phyloP scores from a whole-genome alignment of 1,139 yeast species.

The Geotrichum reessii region DNA sequence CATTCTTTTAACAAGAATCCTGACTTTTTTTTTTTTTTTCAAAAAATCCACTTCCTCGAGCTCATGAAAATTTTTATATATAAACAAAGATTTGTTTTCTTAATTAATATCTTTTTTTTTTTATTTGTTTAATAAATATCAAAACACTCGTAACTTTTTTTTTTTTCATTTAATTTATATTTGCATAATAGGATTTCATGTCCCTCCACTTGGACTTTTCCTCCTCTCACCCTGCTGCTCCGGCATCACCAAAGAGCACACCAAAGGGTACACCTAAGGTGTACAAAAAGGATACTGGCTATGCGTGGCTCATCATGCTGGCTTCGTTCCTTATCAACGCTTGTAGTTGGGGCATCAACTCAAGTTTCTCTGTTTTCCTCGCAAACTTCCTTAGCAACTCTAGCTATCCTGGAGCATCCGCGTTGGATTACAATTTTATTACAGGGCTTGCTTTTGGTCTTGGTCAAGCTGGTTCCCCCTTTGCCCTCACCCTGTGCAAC shows the following conservation, averaged over 20 bases:
- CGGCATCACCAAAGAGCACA: no score
- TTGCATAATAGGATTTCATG: background rate
- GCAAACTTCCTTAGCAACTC: conserved; percentile 47
- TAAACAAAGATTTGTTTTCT: background rate
- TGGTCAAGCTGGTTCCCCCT: conserved; percentile 56
- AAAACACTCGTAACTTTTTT: background rate
- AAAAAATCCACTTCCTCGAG: background rate
- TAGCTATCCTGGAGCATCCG: conserved; percentile 50
- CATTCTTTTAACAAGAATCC: no score
- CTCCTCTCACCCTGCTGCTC: background rate
- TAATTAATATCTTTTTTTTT: background rate
- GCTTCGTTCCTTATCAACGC: conserved; percentile 51
- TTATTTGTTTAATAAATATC: background rate
- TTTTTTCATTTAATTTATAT: background rate
- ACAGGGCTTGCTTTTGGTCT: conserved; percentile 59
- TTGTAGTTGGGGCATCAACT: conserved; percentile 71
- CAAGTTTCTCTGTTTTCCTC: conserved; percentile 64
- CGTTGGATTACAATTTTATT: conserved; percentile 58
- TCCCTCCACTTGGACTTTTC: background rate
- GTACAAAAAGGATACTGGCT: conserved; percentile 48
- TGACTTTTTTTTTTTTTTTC: no score
- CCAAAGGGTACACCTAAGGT: no score
- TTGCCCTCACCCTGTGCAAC: conserved; percentile 35
- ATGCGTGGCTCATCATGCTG: conserved; percentile 62
- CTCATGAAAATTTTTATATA: background rate